Evolutionary conservation across 2,329 filamentous ascomycete species (phyloP).

Genomic region (Chaetomium globosum): DNA sequence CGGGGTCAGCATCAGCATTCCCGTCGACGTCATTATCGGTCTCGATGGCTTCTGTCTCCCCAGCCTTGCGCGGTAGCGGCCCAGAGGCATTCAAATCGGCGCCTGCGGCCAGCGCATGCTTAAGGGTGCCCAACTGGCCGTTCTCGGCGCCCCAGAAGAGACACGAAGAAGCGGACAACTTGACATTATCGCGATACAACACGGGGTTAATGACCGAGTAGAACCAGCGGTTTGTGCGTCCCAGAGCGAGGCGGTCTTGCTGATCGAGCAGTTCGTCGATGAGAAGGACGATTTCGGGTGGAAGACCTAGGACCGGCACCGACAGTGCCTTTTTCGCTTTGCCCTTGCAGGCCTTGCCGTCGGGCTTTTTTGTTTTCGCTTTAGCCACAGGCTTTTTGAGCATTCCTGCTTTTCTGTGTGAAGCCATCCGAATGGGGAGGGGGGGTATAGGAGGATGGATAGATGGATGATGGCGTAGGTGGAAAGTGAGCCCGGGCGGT

Average conservation of each 20-base stretch:
- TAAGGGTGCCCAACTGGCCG: conserved; percentile 34
- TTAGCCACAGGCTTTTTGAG: conserved; percentile 25
- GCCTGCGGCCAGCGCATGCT: conserved; percentile 34
- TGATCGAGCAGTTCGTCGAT: conserved; percentile 31
- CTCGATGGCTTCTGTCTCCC: conserved; percentile 9
- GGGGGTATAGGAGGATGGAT: not conserved
- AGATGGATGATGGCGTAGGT: conserved; percentile 15
- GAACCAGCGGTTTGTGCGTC: conserved; percentile 31
- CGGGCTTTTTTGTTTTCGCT: conserved; percentile 22
- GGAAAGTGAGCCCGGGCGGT: not conserved
- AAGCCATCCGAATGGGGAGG: conserved; percentile 17
- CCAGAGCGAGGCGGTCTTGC: conserved; percentile 31
- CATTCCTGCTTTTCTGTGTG: conserved; percentile 13
- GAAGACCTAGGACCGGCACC: conserved; percentile 31
- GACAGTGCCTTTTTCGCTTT: conserved; percentile 21
- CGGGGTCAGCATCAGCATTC: conserved; percentile 22
- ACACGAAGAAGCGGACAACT: conserved; percentile 19
- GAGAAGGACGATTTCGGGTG: conserved; percentile 33
- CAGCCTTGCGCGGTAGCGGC: conserved; percentile 23
- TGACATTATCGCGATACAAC: conserved; percentile 33
- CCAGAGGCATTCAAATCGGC: conserved; percentile 32
- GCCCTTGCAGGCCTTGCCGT: conserved; percentile 17
- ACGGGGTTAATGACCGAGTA: conserved; percentile 33
- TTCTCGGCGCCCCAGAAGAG: conserved; percentile 36
- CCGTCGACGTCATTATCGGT: conserved; percentile 20